phyloP scores from a whole-genome alignment of 2,329 filamentous ascomycete species.

The Cercospora sp. region DNA sequence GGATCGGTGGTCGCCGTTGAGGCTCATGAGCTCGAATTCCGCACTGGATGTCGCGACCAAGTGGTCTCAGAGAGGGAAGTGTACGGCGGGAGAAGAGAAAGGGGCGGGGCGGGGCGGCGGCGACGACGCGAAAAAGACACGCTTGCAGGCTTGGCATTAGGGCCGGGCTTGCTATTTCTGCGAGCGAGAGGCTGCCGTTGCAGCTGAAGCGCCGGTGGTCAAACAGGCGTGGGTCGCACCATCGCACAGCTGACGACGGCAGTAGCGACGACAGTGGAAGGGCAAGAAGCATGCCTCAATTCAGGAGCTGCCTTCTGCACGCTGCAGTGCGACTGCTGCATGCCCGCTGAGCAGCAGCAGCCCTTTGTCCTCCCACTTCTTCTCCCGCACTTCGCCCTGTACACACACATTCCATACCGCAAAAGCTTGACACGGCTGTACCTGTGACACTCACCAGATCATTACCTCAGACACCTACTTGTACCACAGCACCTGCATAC shows the following conservation, averaged over 20 bases:
- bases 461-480: background rate
- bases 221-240: background rate
- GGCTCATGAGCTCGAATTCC: background rate
- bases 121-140: background rate
- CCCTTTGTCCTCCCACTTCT: background rate
- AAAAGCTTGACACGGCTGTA: background rate
- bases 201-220: background rate
- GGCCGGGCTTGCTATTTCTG: background rate
- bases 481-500: background rate
- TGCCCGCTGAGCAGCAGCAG: background rate
- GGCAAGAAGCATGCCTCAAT: background rate
- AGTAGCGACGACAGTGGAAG: background rate
- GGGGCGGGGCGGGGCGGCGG: background rate
- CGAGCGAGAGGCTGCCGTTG: background rate
- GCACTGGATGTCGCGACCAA: background rate
- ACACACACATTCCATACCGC: background rate
- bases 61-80: background rate
- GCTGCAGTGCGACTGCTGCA: background rate
- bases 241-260: background rate
- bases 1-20: background rate
- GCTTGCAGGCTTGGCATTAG: background rate
- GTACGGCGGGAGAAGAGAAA: background rate
- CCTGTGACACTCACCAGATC: conserved; percentile 1
- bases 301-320: background rate
- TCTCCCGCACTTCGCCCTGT: background rate